These are phyloP conservation scores for Plasmodium inui DNA, from an alignment of 169 alveolate genomes.

Conservation along the genomic window DNA sequence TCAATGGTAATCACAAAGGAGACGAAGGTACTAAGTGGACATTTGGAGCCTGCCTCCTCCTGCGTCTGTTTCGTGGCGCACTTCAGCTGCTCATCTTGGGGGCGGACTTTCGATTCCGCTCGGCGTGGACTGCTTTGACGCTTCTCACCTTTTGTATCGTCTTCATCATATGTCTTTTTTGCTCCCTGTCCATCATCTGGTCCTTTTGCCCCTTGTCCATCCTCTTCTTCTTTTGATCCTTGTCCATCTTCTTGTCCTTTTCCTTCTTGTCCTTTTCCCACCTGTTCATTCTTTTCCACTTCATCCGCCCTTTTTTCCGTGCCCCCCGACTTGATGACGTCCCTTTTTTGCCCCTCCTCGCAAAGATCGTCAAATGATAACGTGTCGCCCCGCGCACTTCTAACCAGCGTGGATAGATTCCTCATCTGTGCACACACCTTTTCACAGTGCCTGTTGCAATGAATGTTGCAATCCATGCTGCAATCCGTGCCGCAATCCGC, in stretches of 20 bases:
- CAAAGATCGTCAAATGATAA: slow-evolving; percentile 6
- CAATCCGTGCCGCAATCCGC: too few relatives aligned
- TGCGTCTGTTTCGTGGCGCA: background rate
- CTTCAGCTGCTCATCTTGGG: background rate
- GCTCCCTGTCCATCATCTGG: background rate
- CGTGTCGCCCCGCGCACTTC: background rate
- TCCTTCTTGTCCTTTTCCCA: background rate
- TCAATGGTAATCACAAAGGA: slow-evolving; percentile 48
- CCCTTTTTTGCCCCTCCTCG: background rate
- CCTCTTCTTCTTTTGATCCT: background rate
- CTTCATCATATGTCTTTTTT: too few relatives aligned
- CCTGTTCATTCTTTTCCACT: background rate
- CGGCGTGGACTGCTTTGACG: too few relatives aligned
- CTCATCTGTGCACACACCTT: background rate
- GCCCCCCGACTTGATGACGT: background rate
- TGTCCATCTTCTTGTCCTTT: background rate
- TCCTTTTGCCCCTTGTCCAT: background rate
- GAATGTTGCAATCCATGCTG: background rate
- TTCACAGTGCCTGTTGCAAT: background rate
- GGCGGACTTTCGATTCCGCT: background rate
- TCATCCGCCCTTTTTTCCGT: background rate
- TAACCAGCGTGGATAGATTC: slow-evolving; percentile 9
- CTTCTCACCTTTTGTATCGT: too few relatives aligned
- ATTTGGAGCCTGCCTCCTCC: background rate
- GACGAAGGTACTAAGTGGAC: slow-evolving; percentile 30